Evolutionary conservation across 2,329 filamentous ascomycete genomes (phyloP).

Genomic region (Trichoderma sp.): DNA sequence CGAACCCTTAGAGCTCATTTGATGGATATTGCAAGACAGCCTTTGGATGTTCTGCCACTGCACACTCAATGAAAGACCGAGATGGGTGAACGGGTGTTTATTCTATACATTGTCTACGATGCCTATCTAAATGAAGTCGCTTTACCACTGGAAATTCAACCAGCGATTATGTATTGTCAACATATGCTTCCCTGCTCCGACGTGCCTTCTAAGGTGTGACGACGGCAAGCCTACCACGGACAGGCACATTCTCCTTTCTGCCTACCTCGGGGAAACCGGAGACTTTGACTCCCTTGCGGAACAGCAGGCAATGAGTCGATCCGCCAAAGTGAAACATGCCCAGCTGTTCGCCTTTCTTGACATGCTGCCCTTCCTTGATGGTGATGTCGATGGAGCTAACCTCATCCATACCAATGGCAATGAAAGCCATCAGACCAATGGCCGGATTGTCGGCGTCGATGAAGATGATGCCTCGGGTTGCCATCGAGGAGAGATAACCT

Average conservation of each 20-base stretch:
- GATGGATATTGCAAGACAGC: too few relatives aligned
- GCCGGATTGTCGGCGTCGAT: conserved; percentile 68
- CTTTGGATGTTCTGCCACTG: too few relatives aligned
- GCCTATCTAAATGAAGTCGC: too few relatives aligned
- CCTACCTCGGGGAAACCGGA: conserved; percentile 44
- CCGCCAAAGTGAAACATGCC: conserved; percentile 86
- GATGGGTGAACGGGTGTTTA: too few relatives aligned
- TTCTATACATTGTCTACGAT: too few relatives aligned
- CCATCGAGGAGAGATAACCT: conserved; percentile 67
- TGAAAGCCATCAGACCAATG: conserved; percentile 70
- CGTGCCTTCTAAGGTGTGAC: conserved; percentile 30
- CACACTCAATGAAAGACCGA: too few relatives aligned
- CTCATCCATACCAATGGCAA: conserved; percentile 76
- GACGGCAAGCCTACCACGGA: conserved; percentile 43
- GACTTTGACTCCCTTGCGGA: conserved; percentile 58
- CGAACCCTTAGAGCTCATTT: too few relatives aligned
- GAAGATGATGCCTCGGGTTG: conserved; percentile 69
- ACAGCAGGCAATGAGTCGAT: conserved; percentile 68
- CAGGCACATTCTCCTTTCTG: conserved; percentile 45
- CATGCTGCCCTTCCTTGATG: conserved; percentile 64
- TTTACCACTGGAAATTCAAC: too few relatives aligned
- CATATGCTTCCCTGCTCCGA: not conserved
- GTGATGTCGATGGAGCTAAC: conserved; percentile 73
- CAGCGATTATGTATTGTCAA: too few relatives aligned
- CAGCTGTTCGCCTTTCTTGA: conserved; percentile 70